Evolutionary conservation across 2,329 filamentous ascomycete species (phyloP), one percentile per base, ranked within the genome.

Genomic region (Mycosphaerelloides madeirae): DNA sequence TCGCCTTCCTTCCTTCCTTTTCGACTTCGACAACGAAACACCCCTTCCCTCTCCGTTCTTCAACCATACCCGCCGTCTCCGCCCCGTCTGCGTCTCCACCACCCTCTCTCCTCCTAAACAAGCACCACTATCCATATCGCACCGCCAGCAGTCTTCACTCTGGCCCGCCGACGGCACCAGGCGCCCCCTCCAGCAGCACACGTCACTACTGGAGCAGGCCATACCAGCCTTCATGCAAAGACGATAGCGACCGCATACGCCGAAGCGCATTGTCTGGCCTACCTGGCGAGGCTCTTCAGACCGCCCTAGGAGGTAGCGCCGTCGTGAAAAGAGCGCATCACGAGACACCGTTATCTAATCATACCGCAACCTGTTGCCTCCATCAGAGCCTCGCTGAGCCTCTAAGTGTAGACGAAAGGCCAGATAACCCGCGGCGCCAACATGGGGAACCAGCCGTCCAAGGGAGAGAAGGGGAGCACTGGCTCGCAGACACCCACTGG

Each of bases 391-490:
- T 25, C 22, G 22, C 22, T 6, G 5, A 25, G 22, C 22, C 22
- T 25, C 9, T 25, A 9, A 9, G 22, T 25, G 22, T 25, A 25
- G 22, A 5, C 22, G 22, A 25, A n/a, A 38, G 33, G 22, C n/a
- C 22, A 25, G 22, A 9, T 5, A 25, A 25, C 22, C 22, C 9
- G 22, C 5, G 22, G 34, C 37, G 32, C 40, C 32, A 68, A 50
- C 56, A 90, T 90, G 85, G 85, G 85, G 64, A 89, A 88, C 68
- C 80, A 86, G 68, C 76, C 75, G 59, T 89, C 85, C 58, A 85
- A 79, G 29, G 69, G 70, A 55, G 69, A 68, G 52, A 69, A 68
- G 51, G 68, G 68, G 52, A 67, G 65, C 47, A 68, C 66, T 46
- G 68, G 70, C 47, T 64, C 60, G 34, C 57, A 64, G 31, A 69